A percentile compares a stretch with the other conserved stretches of the same genome.
Evolutionary conservation across 129 eudicot genomes (phyloP).

Genomic region (Pulicaria dysenterica): DNA sequence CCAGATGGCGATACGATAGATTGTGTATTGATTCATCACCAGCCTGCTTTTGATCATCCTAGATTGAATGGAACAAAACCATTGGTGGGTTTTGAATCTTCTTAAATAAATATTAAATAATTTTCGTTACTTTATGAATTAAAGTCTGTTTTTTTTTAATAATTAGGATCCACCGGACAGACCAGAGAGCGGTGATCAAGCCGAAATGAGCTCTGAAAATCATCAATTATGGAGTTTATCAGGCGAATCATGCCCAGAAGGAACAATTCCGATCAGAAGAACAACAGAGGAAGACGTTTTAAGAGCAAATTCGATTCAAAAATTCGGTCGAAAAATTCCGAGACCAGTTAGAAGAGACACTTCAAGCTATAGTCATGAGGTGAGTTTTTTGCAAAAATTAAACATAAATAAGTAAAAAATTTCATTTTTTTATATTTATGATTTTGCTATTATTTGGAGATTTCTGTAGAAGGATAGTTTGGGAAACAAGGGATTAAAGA

Average conservation of each 20-base stretch:
- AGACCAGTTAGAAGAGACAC: constrained; percentile 68
- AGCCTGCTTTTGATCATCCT: constrained; percentile 98
- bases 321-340: constrained; percentile 67
- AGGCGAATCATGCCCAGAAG: constrained; percentile 85
- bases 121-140: neutral
- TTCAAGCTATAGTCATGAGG: constrained; percentile 89
- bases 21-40: constrained; percentile 75
- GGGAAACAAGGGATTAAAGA: constrained; percentile 11
- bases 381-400: constrained; percentile 29
- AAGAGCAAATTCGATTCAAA: constrained; percentile 60
- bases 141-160: constrained; percentile 4
- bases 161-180: constrained; percentile 84
- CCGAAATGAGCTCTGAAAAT: constrained; percentile 37
- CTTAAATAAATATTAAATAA: neutral
- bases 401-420: neutral
- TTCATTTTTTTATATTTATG: neutral
- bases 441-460: constrained; percentile 23
- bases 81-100: constrained; percentile 49
- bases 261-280: constrained; percentile 88
- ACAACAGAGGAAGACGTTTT: constrained; percentile 72
- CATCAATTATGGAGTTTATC: constrained; percentile 77
- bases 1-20: constrained; percentile 94
- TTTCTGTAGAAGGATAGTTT: constrained; percentile 23
- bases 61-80: constrained; percentile 69
- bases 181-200: constrained; percentile 54